A percentile compares a stretch with the other conserved stretches of the same genome.
phyloP scores from a whole-genome alignment of 176 grass and related monocot species.

The Chloris gayana region DNA sequence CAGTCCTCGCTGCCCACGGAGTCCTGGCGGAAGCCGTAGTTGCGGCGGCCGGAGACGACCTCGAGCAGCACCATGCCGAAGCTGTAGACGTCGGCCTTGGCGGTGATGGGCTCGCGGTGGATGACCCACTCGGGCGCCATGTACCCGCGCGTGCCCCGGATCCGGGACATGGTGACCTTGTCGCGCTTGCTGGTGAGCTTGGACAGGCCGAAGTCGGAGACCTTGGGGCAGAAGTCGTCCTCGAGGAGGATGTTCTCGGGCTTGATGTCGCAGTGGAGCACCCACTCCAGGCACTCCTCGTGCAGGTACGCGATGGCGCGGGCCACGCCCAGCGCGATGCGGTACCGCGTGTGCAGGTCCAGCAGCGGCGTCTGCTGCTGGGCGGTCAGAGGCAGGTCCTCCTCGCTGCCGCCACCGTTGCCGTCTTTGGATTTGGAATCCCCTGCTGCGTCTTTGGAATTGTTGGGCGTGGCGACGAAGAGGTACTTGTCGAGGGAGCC shows the following conservation, averaged over 20 bases:
- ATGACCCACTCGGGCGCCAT: slow-evolving; percentile 96
- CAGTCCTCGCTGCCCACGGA: slow-evolving; percentile 84
- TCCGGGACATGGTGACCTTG: slow-evolving; percentile 88
- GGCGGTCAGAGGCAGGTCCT: neutral
- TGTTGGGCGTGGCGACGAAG: slow-evolving; percentile 22
- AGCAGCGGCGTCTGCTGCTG: slow-evolving; percentile 21
- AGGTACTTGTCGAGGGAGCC: slow-evolving; percentile 95
- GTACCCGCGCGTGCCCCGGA: slow-evolving; percentile 84
- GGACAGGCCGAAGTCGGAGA: slow-evolving; percentile 81
- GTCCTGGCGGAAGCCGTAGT: slow-evolving; percentile 75
- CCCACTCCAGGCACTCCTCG: slow-evolving; percentile 97
- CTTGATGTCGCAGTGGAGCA: slow-evolving; percentile 86
- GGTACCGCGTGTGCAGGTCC: slow-evolving; percentile 81
- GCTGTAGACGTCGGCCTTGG: slow-evolving; percentile 94
- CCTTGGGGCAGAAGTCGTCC: slow-evolving; percentile 90
- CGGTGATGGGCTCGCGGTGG: slow-evolving; percentile 92
- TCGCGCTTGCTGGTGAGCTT: slow-evolving; percentile 92
- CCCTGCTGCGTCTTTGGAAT: too few species aligned
- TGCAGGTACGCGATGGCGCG: slow-evolving; percentile 91
- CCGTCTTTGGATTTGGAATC: too few species aligned
- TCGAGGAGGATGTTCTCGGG: slow-evolving; percentile 82
- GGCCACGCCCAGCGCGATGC: slow-evolving; percentile 79
- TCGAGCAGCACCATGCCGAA: slow-evolving; percentile 98
- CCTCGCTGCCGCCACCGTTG: neutral
- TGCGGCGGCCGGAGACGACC: slow-evolving; percentile 74